Evolutionary conservation across 176 grass and related monocot genomes (phyloP), one percentile per base, ranked within the genome.

Genomic region (Hsuehochloa calcarea): DNA sequence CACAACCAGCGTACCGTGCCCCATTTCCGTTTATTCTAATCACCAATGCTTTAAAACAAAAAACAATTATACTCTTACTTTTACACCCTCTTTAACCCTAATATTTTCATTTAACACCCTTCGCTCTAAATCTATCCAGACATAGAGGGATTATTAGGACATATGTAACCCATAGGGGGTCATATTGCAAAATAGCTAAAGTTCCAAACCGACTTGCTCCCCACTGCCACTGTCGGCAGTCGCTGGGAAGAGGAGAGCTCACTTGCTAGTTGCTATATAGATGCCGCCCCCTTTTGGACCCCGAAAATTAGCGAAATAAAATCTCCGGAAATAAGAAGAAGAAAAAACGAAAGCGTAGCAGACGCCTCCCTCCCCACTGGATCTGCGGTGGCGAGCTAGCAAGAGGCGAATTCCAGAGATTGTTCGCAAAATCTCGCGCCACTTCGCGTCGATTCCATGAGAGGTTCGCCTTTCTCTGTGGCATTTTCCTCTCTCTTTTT

Each of bases 171-270:
- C 14, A 1, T 49, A 49, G 1, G 47, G 47, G 47, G 47, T 49
- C 0, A 15, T 49, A 11, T 44, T 11, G 12, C 4, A 49, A 49
- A 15, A 49, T 49, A 14, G 46, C 46, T 13, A 43, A 25, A 80
- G 65, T 44, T 35, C 25, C 63, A 1, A 35, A 8, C 37, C 72
- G 40, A 14, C 29, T 83, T 43, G 84, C 59, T 47, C 39, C 23
- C 1, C 73, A 79, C 47, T 79, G 79, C 76, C 85, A 77, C 69
- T 91, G 89, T 91, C 89, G 89, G 89, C 81, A 45, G 85, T 65
- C 41, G 85, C 38, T 81, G 70, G 81, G 85, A 84, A 31, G 77
- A 68, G 29, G 63, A 22, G 72, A 44, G 79, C 60, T 69, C 80
- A 61, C 69, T 56, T 8, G 46, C 79, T 83, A 61, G 62, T 56